Percentiles rank a stretch among this genome's conserved stretches.
phyloP scores from a whole-genome alignment of 257 asterid genomes.

The Henckelia pumila region DNA sequence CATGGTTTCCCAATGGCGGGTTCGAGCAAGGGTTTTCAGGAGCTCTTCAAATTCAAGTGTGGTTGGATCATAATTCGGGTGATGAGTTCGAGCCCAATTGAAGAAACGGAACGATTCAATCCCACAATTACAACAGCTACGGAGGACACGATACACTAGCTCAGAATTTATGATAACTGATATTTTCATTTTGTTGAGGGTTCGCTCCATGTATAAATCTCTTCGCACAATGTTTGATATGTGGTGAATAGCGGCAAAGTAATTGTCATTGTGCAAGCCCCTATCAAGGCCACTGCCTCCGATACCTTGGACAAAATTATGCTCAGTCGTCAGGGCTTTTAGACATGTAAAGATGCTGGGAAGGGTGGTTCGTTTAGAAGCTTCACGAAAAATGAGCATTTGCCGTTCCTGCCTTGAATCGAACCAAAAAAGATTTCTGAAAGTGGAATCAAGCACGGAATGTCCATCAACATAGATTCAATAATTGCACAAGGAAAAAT shows the following conservation, averaged over 20 bases:
- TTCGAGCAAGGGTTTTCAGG: slow-evolving; percentile 67
- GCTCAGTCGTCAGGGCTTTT: slow-evolving; percentile 33
- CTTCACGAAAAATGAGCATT: slow-evolving; percentile 34
- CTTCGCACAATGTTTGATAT: slow-evolving; percentile 89
- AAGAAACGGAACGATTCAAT: slow-evolving; percentile 94
- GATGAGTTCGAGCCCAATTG: slow-evolving; percentile 84
- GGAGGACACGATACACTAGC: slow-evolving; percentile 76
- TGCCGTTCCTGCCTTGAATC: not conserved
- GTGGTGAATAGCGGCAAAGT: slow-evolving; percentile 88
- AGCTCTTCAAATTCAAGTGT: slow-evolving; percentile 91
- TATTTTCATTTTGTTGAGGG: slow-evolving; percentile 82
- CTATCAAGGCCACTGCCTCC: slow-evolving; percentile 27
- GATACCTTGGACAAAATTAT: slow-evolving; percentile 28
- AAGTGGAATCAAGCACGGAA: not conserved
- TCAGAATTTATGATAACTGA: slow-evolving; percentile 75
- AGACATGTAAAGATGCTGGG: slow-evolving; percentile 24
- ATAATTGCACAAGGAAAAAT: not conserved
- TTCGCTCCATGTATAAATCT: slow-evolving; percentile 87
- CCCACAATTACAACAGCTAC: slow-evolving; percentile 73
- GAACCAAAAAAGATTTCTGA: not conserved
- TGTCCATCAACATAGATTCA: not conserved
- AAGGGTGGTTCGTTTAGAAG: slow-evolving; percentile 19
- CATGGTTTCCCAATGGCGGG: slow-evolving; percentile 95
- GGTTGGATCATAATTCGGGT: slow-evolving; percentile 88
- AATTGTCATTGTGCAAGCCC: slow-evolving; percentile 67